Evolutionary conservation across 176 grass and related monocot genomes (phyloP).

Genomic region (Oryza glumipatula): DNA sequence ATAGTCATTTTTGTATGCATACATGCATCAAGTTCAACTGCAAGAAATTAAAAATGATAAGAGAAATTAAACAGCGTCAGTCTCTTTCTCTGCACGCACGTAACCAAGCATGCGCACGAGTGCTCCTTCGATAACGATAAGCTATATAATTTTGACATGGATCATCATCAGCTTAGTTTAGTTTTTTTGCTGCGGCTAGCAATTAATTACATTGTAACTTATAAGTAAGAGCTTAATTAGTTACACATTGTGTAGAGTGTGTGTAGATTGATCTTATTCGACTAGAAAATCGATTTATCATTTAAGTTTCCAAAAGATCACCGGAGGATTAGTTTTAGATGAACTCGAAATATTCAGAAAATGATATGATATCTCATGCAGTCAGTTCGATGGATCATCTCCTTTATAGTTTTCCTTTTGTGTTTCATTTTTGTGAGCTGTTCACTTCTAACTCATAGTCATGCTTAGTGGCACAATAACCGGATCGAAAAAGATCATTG

Average conservation of each 20-base stretch:
- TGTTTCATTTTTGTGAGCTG: too few species aligned
- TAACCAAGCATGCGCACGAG: conserved; percentile 2
- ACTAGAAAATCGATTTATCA: background rate
- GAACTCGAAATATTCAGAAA: too few species aligned
- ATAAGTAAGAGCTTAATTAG: background rate
- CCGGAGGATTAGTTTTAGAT: too few species aligned
- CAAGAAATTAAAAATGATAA: background rate
- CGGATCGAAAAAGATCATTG: too few species aligned
- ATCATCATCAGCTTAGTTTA: background rate
- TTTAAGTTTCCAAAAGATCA: background rate
- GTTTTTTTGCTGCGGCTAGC: background rate
- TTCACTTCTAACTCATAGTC: too few species aligned
- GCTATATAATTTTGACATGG: background rate
- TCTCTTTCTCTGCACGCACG: background rate
- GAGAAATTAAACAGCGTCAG: background rate
- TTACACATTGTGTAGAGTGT: background rate
- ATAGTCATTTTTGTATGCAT: background rate
- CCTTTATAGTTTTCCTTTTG: too few species aligned
- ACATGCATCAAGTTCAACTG: background rate
- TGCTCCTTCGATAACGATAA: background rate
- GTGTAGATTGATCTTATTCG: background rate
- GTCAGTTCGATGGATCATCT: too few species aligned
- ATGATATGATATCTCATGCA: background rate
- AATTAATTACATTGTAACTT: background rate
- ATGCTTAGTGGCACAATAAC: too few species aligned